Evolutionary conservation across 768 basidiomycete genomes (phyloP).

Genomic region (Pleurotus ostreatus): DNA sequence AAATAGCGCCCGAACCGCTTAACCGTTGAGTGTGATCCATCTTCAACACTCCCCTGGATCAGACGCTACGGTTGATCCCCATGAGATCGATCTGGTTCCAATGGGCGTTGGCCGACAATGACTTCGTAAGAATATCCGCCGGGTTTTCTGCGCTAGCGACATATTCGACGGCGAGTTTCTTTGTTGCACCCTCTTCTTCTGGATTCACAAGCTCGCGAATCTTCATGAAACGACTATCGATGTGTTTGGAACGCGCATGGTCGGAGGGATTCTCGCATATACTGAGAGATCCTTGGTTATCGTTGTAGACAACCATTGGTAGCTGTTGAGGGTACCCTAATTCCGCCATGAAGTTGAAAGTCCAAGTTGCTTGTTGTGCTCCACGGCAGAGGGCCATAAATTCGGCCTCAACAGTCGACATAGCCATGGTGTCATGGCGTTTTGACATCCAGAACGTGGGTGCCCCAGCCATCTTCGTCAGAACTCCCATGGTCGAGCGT

Average conservation of each 20-base stretch:
- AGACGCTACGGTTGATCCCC: not conserved
- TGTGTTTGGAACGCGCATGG: conserved; percentile 24
- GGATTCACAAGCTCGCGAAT: conserved; percentile 19
- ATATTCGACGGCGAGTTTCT: conserved; percentile 16
- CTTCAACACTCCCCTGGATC: not conserved
- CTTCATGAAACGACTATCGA: conserved; percentile 25
- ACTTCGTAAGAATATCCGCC: conserved; percentile 39
- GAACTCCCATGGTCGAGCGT: conserved; percentile 28
- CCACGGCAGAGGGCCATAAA: conserved; percentile 25
- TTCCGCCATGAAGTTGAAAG: conserved; percentile 20
- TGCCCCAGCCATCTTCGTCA: conserved; percentile 25
- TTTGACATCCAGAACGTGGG: conserved; percentile 29
- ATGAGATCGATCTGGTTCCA: not conserved
- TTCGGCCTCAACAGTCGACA: conserved; percentile 33
- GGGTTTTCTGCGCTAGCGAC: conserved; percentile 24
- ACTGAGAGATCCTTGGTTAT: conserved; percentile 25
- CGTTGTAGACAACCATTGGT: conserved; percentile 15
- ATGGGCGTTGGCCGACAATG: conserved; percentile 13
- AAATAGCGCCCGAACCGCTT: too few relatives aligned
- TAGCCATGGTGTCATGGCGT: conserved; percentile 26
- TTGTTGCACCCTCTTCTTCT: not conserved
- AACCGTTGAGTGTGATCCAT: not conserved
- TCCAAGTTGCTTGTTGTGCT: conserved; percentile 22
- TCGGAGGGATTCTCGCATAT: conserved; percentile 22
- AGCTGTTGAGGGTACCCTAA: conserved; percentile 9